Base-by-base conservation (phyloP, 352 stramenopile species). In the Phytophthora lateralis region DNA sequence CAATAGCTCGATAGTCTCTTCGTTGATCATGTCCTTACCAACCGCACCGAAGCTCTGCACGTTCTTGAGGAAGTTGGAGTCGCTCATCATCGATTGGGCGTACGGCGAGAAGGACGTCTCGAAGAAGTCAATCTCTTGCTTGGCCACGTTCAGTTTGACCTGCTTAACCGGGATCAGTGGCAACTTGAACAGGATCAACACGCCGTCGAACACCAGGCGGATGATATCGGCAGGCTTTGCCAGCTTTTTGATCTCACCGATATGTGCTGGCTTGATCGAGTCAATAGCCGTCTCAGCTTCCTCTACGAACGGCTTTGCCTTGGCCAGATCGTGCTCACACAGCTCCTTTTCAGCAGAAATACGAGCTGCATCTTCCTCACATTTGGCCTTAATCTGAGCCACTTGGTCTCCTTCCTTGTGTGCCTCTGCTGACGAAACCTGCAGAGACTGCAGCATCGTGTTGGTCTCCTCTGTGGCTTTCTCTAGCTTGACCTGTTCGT, bases 1-100 rank as follows among this genome's bases (percentile, higher is more conserved):
- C 15, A 99, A 82, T 14, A 99, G 90, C 75, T 99, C 97, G 55
- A 99, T 98, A 2, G 96, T 99, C 66, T 99, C 97, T 76, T 99
- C 97, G 58, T 99, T 99, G 76, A 99, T 99, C 67, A 97, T 84
- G 73, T 99, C 96, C 58, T 99, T 99, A 21, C 96, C 96, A 26
- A 97, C 88, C 0, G 90, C 89, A 41, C 94, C 96, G 69, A 99
- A 99, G 30, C 89, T 97, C 63, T 98, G 84, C 21, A 99, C 85
- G 53, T 98, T 97, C 60, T 96, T 98, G 6, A 99, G 71, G 75
- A 99, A 99, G 65, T 98, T 97, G 10, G 94, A 94, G 73, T 98
- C 96, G 48, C 90, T 95, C 91, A 99, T 98, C 76, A 99, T 95
- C 12, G 83, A 93, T 59, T 98, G 89, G 6, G 93, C 96, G 50